Evolutionary conservation across 2,329 filamentous ascomycete genomes (phyloP), one percentile per base, ranked within the genome.

Genomic region (Mariannaea sp.): DNA sequence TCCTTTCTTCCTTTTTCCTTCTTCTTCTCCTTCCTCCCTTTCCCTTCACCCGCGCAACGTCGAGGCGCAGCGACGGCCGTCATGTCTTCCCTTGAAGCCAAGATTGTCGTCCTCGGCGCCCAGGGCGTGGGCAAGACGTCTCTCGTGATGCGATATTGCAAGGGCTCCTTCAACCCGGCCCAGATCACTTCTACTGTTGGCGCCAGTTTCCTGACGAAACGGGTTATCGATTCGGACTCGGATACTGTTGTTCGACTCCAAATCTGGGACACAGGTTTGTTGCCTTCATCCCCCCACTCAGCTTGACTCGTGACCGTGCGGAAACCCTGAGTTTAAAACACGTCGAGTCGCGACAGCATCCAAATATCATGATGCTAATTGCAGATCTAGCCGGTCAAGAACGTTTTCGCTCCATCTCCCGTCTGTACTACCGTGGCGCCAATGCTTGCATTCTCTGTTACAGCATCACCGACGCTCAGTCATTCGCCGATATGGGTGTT

Each of bases 401-500:
- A 77, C 86, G 93, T 51, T 99, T 97, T 72, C 86, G 93, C 65
- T 92, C 89, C 57, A 97, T 99, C 67, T 95, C 91, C 8, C 88
- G 92, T 51, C 84, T 99, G 48, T 97, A 97, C 79, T 99, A 99
- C 75, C 88, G 93, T 68, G 92, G 92, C 69, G 93, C 93, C 57
- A 93, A 96, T 69, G 92, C 92, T 53, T 94, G 90, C 66, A 90
- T 97, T 55, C 83, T 97, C 40, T 96, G 92, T 80, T 97, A 97
- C 77, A 90, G 90, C 76, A 95, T 97, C 70, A 96, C 92, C 56
- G 88, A 92, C 71, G 86, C 88, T 56, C 77, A 85, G 64, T 94
- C 89, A 55, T 97, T 96, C 71, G 82, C 85, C 64, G 91, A 97
- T 73, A 96, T 97, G 91, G 91, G 90, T 67, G 82, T 88, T 50